Evolutionary conservation across 257 asterid species (phyloP).

Genomic region (Solanum appendiculatum): DNA sequence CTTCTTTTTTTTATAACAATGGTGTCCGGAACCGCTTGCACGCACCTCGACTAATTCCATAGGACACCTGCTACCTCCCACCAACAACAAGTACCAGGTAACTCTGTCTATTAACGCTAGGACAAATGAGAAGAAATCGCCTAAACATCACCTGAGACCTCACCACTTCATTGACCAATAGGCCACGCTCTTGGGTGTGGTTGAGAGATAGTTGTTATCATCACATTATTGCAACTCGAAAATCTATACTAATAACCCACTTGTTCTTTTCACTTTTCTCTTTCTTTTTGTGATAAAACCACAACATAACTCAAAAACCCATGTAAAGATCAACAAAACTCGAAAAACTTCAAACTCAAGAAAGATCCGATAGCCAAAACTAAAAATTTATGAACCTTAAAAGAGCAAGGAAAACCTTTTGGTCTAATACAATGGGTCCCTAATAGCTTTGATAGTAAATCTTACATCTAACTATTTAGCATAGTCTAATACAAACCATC

Average conservation of each 20-base stretch:
- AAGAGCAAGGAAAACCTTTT: neutral
- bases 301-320: neutral
- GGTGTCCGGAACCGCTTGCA: neutral
- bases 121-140: neutral
- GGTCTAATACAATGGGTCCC: neutral
- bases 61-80: neutral
- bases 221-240: neutral
- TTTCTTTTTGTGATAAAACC: neutral
- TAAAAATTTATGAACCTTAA: neutral
- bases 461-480: neutral
- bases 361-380: neutral
- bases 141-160: neutral
- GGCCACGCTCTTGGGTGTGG: neutral
- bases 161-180: neutral
- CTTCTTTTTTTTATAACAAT: neutral
- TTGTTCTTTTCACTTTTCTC: neutral
- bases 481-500: neutral
- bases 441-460: neutral
- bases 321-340: neutral
- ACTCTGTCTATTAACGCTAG: neutral
- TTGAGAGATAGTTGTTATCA: neutral
- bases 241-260: neutral
- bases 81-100: neutral
- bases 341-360: neutral
- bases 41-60: neutral